These are phyloP conservation scores for Rubia peregrina DNA, from an alignment of 305 asterid genomes.

Conservation along the genomic window DNA sequence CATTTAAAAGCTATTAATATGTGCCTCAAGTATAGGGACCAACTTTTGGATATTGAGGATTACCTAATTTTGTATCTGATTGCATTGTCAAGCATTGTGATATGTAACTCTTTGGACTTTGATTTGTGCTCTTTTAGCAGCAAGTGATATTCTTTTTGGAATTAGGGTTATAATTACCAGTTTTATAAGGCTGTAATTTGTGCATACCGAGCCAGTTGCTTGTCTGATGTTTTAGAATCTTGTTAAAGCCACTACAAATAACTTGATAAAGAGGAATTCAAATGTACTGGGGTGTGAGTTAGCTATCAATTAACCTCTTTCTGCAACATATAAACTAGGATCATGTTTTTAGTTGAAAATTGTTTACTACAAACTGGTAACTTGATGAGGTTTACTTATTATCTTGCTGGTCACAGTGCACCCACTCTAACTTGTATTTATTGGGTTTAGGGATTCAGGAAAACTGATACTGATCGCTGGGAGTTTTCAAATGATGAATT, in stretches of 20 bases:
- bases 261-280: not conserved
- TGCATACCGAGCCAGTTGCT: not conserved
- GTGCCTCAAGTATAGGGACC: not conserved
- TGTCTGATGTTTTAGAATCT: not conserved
- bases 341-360: not conserved
- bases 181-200: not conserved
- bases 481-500: constrained; percentile 78
- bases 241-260: not conserved
- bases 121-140: not conserved
- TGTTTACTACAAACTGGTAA: not conserved
- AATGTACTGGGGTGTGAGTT: not conserved
- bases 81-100: not conserved
- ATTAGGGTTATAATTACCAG: not conserved
- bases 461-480: constrained; percentile 86
- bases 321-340: not conserved
- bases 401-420: not conserved
- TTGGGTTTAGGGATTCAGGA: constrained; percentile 68
- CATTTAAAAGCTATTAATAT: not conserved
- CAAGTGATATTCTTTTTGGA: not conserved
- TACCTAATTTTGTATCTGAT: not conserved
- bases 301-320: not conserved
- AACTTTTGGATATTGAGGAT: not conserved
- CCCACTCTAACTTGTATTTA: not conserved
- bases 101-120: not conserved
- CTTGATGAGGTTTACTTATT: not conserved